Evolutionary conservation across 306 rosid genomes (phyloP).

Genomic region (apple (Malus domestica)): ASM211411v1 NC_041791.1:7803501-7804000

Average conservation of each 20-base stretch:
- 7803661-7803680: conserved; percentile 56
- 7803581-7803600: conserved; percentile 46
- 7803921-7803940: conserved; percentile 44
- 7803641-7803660: conserved; percentile 47
- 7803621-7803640: conserved; percentile 59
- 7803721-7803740: conserved; percentile 35
- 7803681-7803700: conserved; percentile 60
- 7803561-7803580: conserved; percentile 43
- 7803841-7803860: conserved; percentile 55
- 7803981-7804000: conserved; percentile 42
- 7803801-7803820: conserved; percentile 35
- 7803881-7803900: conserved; percentile 48
- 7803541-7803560: conserved; percentile 58
- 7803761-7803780: conserved; percentile 56
- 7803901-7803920: conserved; percentile 48
- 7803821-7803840: conserved; percentile 40
- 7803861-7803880: conserved; percentile 63
- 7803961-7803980: conserved; percentile 49
- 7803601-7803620: conserved; percentile 66
- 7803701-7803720: conserved; percentile 50
- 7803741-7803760: conserved; percentile 61
- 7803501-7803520: conserved; percentile 64
- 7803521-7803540: conserved; percentile 66
- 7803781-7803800: conserved; percentile 66
- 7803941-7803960: conserved; percentile 59